Evolutionary conservation across 768 basidiomycete genomes (phyloP).

Genomic region (Atractiella rhizophila): DNA sequence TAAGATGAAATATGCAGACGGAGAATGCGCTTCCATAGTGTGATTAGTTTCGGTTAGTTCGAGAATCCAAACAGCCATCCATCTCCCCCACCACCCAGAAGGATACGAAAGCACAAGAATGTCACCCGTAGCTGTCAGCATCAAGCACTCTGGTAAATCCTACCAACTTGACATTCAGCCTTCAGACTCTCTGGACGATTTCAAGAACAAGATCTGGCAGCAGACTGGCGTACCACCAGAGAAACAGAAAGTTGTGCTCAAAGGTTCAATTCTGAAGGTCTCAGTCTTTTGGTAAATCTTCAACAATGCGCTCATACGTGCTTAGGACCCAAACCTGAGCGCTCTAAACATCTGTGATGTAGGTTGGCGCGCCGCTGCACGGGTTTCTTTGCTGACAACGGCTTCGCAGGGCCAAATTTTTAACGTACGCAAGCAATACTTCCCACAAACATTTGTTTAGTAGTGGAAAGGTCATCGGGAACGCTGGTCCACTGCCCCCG

Average conservation of each 20-base stretch:
- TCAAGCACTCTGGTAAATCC: conserved; percentile 73
- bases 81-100: no score
- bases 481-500: conserved; percentile 73
- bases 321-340: conserved; percentile 62
- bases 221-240: conserved; percentile 38
- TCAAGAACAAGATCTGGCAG: conserved; percentile 62
- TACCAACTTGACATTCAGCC: conserved; percentile 47
- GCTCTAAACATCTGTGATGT: conserved; percentile 64
- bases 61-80: no score
- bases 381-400: background rate
- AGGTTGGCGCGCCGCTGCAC: conserved; percentile 15
- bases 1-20: no score
- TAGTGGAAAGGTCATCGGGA: conserved; percentile 34
- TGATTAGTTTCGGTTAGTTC: no score
- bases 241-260: conserved; percentile 93
- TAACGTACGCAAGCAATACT: conserved; percentile 27
- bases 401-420: conserved; percentile 49
- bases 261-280: conserved; percentile 20
- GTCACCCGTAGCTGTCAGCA: conserved; percentile 30
- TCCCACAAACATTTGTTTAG: background rate
- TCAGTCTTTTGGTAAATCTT: background rate
- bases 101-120: no score
- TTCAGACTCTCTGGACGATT: conserved; percentile 38
- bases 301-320: conserved; percentile 20
- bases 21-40: no score